Percentiles rank a stretch among this genome's conserved stretches.
Evolutionary conservation across 345 rosid species (phyloP).

Genomic region (Eucalyptus shirleyi): DNA sequence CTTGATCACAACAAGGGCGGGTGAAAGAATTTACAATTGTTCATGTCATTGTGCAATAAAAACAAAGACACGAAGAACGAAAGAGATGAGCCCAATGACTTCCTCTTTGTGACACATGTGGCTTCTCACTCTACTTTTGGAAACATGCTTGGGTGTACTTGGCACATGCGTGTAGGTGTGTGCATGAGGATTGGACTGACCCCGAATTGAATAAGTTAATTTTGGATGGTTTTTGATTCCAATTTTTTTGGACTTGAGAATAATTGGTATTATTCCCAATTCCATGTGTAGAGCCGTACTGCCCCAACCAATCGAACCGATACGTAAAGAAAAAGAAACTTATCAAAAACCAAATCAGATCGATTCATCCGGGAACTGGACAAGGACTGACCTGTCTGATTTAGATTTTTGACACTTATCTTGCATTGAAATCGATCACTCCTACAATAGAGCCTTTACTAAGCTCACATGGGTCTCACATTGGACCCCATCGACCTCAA

Average conservation of each 20-base stretch:
- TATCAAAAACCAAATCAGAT: background rate
- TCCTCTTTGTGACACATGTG: rapidly evolving
- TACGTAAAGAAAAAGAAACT: background rate
- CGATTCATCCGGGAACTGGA: rapidly evolving
- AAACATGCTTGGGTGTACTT: background rate
- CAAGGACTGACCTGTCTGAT: rapidly evolving
- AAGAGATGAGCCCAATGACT: background rate
- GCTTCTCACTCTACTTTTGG: too few relatives aligned
- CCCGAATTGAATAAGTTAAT: rapidly evolving
- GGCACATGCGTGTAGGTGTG: rapidly evolving
- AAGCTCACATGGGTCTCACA: background rate
- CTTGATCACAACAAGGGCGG: rapidly evolving
- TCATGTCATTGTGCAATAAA: too few relatives aligned
- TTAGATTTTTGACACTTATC: rapidly evolving
- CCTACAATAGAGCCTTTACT: rapidly evolving
- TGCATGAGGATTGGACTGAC: rapidly evolving
- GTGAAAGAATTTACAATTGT: rapidly evolving
- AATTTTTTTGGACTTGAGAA: too few relatives aligned
- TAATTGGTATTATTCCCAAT: too few relatives aligned
- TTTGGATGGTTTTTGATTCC: background rate
- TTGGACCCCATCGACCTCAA: background rate
- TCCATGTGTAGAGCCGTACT: background rate
- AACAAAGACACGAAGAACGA: rapidly evolving
- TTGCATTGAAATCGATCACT: background rate
- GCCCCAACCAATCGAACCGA: rapidly evolving